Evolutionary conservation across 2,329 filamentous ascomycete genomes (phyloP).

Genomic region (Pseudohalonectria lignicola): DNA sequence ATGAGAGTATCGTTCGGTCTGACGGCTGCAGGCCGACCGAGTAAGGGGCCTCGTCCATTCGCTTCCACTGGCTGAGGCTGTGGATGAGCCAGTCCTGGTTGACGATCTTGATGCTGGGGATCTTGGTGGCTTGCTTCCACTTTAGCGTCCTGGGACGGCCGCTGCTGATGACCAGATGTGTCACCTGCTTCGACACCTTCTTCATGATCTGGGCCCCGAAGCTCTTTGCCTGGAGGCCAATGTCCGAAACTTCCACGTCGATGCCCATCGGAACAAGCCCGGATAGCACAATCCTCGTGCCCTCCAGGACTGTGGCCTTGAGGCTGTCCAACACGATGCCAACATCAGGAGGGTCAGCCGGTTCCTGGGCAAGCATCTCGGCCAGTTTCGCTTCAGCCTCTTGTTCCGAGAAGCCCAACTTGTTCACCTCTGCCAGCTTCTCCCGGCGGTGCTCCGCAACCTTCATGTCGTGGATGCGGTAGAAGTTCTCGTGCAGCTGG

Average conservation of each 20-base stretch:
- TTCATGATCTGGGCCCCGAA: constrained; percentile 64
- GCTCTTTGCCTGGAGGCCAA: constrained; percentile 73
- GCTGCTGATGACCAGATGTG: constrained; percentile 63
- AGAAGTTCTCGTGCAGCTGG: constrained; percentile 69
- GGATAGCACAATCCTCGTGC: constrained; percentile 74
- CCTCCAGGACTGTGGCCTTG: constrained; percentile 65
- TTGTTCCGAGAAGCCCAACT: not conserved
- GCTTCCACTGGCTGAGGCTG: constrained; percentile 74
- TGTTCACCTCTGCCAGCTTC: not conserved
- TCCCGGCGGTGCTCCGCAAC: constrained; percentile 8
- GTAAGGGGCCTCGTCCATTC: constrained; percentile 68
- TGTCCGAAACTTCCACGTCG: constrained; percentile 71
- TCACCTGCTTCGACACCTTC: constrained; percentile 50
- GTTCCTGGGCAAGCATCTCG: constrained; percentile 28
- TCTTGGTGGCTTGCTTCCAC: constrained; percentile 73
- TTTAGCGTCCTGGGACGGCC: constrained; percentile 75
- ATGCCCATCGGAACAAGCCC: constrained; percentile 78
- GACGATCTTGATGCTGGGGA: constrained; percentile 79
- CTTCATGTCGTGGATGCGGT: constrained; percentile 64
- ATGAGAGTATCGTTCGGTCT: constrained; percentile 32
- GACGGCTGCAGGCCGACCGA: constrained; percentile 65
- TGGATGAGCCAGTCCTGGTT: constrained; percentile 82
- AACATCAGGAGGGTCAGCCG: constrained; percentile 60
- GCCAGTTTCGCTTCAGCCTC: constrained; percentile 17
- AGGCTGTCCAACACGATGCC: constrained; percentile 74